These are phyloP conservation scores for Aspergillus novoparasiticus DNA, from an alignment of 2,329 filamentous ascomycete species.

Conservation along the genomic window DNA sequence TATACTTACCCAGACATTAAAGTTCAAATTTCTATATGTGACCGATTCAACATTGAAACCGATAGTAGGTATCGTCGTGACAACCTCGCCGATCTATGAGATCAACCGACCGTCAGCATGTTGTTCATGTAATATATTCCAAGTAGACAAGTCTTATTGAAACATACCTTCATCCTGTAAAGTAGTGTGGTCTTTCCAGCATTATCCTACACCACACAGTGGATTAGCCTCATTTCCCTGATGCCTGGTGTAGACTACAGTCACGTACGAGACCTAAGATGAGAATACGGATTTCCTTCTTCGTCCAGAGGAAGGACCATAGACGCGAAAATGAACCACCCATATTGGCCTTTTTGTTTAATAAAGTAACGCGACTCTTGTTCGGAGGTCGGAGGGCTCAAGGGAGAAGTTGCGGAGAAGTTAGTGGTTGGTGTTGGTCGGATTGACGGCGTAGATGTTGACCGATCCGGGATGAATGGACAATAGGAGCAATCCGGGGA, in stretches of 20 bases:
- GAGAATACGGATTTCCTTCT: slow-evolving; percentile 97
- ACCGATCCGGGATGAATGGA: background rate
- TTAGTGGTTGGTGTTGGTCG: background rate
- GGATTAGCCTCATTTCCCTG: slow-evolving; percentile 20
- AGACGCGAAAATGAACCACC: slow-evolving; percentile 59
- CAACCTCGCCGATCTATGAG: slow-evolving; percentile 88
- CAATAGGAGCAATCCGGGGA: background rate
- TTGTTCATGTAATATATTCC: background rate
- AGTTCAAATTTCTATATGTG: slow-evolving; percentile 96
- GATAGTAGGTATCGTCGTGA: slow-evolving; percentile 98
- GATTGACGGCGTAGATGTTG: background rate
- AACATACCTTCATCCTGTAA: slow-evolving; percentile 84
- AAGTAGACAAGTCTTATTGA: background rate
- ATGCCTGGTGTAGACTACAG: slow-evolving; percentile 12
- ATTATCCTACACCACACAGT: slow-evolving; percentile 70
- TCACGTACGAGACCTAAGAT: slow-evolving; percentile 83
- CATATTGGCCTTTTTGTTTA: slow-evolving; percentile 44
- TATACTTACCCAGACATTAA: slow-evolving; percentile 88
- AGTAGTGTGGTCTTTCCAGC: slow-evolving; percentile 96
- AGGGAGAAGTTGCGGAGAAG: background rate
- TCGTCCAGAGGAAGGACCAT: slow-evolving; percentile 79
- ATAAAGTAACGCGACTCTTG: slow-evolving; percentile 6
- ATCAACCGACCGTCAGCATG: slow-evolving; percentile 4
- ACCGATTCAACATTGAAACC: slow-evolving; percentile 99
- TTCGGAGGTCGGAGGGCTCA: slow-evolving; percentile 6